Percentiles rank a stretch among this genome's conserved stretches.
Conservation (phyloP, 768 basidiomycete species). For the Lentinula boryana region DNA sequence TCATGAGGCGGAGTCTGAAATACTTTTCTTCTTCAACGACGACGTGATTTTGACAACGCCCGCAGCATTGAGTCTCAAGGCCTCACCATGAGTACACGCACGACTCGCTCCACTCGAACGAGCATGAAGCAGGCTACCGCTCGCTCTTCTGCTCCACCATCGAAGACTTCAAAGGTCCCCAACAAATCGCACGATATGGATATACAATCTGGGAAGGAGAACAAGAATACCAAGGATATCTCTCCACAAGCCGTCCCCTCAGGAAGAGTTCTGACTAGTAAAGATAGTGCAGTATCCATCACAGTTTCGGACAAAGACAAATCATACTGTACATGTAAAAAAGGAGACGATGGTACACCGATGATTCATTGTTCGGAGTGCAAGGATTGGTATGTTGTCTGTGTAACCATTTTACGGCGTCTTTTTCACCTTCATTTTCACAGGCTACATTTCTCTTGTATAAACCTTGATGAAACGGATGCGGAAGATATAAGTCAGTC, state of each 20-base stretch:
- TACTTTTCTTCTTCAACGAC: not conserved
- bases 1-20: not conserved
- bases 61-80: not conserved
- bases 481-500: slow-evolving; percentile 78
- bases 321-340: slow-evolving; percentile 57
- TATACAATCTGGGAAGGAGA: slow-evolving; percentile 21
- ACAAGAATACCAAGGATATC: slow-evolving; percentile 13
- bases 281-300: not conserved
- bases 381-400: slow-evolving; percentile 56
- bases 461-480: slow-evolving; percentile 52
- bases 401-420: not conserved
- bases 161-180: not conserved
- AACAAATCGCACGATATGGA: slow-evolving; percentile 8
- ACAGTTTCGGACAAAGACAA: slow-evolving; percentile 18
- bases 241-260: slow-evolving; percentile 15
- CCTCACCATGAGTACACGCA: slow-evolving; percentile 8
- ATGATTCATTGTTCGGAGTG: slow-evolving; percentile 77
- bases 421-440: slow-evolving; percentile 5
- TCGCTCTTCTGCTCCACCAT: not conserved
- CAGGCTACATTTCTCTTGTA: slow-evolving; percentile 85
- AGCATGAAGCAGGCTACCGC: not conserved
- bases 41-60: not conserved
- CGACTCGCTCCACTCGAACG: slow-evolving; percentile 4
- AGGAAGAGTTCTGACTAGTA: not conserved
- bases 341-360: slow-evolving; percentile 70